Conservation (phyloP, 1,139 yeast species). For the Candida buenavistaensis region DNA sequence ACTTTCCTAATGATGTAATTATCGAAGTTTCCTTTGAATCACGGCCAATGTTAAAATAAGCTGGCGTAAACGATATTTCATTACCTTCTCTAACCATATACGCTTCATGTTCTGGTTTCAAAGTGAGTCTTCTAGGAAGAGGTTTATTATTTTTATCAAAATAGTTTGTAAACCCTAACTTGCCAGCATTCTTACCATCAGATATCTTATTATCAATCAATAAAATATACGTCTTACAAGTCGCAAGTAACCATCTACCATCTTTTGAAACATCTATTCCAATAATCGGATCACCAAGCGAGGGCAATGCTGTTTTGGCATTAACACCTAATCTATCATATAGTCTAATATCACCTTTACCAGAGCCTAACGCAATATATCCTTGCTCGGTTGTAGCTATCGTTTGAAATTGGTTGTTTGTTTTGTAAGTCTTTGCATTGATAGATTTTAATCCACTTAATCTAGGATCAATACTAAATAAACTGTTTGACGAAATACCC, state of each 20-base stretch:
- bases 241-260: constrained; percentile 81
- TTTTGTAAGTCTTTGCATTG: constrained; percentile 50
- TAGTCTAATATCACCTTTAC: constrained; percentile 72
- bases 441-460: constrained; percentile 54
- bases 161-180: constrained; percentile 62
- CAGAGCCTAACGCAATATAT: constrained; percentile 71
- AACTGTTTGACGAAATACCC: constrained; percentile 64
- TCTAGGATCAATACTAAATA: constrained; percentile 82
- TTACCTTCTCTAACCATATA: constrained; percentile 54
- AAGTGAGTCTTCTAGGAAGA: constrained; percentile 62
- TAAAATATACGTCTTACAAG: constrained; percentile 69
- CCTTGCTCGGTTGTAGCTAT: constrained; percentile 76
- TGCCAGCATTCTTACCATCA: constrained; percentile 60
- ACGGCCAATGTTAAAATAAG: constrained; percentile 72
- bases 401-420: constrained; percentile 57
- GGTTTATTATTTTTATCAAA: constrained; percentile 71
- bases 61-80: constrained; percentile 60
- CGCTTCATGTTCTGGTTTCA: constrained; percentile 73
- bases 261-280: constrained; percentile 74
- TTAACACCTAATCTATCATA: constrained; percentile 69
- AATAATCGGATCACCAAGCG: constrained; percentile 71
- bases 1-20: constrained; percentile 78
- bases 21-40: constrained; percentile 67
- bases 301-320: constrained; percentile 79
- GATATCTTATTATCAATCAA: constrained; percentile 66